phyloP scores from a whole-genome alignment of 2,329 filamentous ascomycete species.

The Verticillium dahliae region DNA sequence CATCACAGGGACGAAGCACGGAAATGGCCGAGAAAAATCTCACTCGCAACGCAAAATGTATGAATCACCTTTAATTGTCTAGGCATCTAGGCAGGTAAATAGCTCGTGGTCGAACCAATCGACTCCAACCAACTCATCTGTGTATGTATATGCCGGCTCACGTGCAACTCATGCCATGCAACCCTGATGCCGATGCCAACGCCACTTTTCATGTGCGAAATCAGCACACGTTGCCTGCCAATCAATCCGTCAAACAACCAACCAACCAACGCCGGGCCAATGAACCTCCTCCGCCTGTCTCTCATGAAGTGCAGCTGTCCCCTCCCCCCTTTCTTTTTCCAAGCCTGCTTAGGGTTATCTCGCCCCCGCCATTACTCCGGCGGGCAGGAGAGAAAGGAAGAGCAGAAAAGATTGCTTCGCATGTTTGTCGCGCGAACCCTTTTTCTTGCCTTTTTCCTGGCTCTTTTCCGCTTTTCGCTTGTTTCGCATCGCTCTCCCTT shows the following conservation, averaged over 20 bases:
- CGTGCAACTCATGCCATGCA: background rate
- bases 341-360: no score
- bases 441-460: background rate
- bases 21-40: background rate
- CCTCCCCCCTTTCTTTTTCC: background rate
- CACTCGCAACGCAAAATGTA: background rate
- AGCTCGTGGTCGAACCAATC: background rate
- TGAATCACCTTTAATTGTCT: background rate
- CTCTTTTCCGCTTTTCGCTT: background rate
- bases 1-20: no score
- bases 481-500: background rate
- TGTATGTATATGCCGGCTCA: background rate
- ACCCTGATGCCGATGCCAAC: background rate
- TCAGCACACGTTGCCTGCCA: background rate
- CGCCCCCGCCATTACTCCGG: no score
- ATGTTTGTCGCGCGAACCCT: background rate
- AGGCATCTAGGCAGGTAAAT: background rate
- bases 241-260: background rate
- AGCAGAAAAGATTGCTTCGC: no score
- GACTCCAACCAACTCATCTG: background rate
- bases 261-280: conserved; percentile 1
- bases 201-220: background rate
- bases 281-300: background rate
- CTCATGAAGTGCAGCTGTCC: no score
- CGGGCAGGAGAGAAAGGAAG: no score